Evolutionary conservation across 495 filamentous ascomycete genomes (phyloP).

Genomic region (Hypoxylon cercidicola): DNA sequence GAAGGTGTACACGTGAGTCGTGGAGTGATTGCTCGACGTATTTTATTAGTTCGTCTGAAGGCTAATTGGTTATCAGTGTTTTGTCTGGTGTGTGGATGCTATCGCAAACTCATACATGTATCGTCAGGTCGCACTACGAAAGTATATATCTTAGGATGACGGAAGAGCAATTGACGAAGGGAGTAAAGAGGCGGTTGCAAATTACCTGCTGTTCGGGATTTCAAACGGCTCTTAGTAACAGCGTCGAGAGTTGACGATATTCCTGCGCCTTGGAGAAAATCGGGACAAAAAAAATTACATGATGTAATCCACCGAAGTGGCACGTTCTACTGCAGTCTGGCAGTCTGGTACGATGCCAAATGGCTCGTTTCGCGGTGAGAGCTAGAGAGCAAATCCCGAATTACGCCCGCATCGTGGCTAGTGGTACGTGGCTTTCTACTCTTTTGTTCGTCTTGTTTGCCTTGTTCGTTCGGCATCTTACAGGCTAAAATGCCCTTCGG

Average conservation of each 20-base stretch:
- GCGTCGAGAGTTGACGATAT: conserved; percentile 32
- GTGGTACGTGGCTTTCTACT: conserved; percentile 14
- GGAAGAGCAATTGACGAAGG: conserved; percentile 5
- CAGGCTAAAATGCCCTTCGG: conserved; percentile 8
- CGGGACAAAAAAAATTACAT: conserved; percentile 40
- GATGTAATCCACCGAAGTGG: conserved; percentile 39
- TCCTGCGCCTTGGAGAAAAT: conserved; percentile 31
- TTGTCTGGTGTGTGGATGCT: conserved; percentile 9
- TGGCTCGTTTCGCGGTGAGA: neutral
- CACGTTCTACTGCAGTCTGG: conserved; percentile 28
- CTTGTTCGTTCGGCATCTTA: neutral
- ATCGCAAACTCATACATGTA: conserved; percentile 21
- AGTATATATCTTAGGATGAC: conserved; percentile 16
- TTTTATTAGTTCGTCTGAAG: conserved; percentile 1
- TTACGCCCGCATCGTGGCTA: conserved; percentile 39
- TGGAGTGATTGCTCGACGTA: neutral
- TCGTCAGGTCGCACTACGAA: conserved; percentile 20
- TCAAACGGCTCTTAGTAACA: conserved; percentile 27
- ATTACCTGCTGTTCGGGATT: conserved; percentile 31
- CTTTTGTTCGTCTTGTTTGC: neutral
- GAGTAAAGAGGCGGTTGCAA: conserved; percentile 1
- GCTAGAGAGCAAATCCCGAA: conserved; percentile 29
- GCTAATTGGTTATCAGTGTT: neutral
- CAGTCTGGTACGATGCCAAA: conserved; percentile 37
- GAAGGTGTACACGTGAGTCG: conserved; percentile 23